Percentiles rank a stretch among this genome's conserved stretches.
phyloP scores from a whole-genome alignment of 768 basidiomycete genomes.

The Agrocybe chaxingu region DNA sequence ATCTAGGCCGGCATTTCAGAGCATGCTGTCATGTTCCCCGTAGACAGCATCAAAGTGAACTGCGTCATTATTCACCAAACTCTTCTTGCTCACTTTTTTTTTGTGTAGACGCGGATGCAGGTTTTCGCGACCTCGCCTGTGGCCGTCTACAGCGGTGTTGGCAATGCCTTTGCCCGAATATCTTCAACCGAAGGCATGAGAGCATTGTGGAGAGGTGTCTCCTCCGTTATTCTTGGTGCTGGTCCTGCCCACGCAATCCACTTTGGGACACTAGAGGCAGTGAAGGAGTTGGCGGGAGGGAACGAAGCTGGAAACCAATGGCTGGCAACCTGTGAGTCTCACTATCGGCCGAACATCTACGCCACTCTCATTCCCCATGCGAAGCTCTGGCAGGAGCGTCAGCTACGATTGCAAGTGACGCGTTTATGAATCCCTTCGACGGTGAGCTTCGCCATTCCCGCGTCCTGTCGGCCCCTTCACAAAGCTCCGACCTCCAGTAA shows the following conservation, averaged over 20 bases:
- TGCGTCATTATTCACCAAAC: not conserved
- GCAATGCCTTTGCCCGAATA: constrained; percentile 88
- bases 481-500: constrained; percentile 51
- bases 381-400: constrained; percentile 89
- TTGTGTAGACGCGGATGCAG: constrained; percentile 93
- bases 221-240: constrained; percentile 92
- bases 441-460: constrained; percentile 43
- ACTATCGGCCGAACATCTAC: not conserved
- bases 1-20: constrained; percentile 95
- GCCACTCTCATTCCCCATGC: constrained; percentile 1
- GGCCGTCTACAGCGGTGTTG: constrained; percentile 85
- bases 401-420: constrained; percentile 93
- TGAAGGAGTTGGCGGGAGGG: constrained; percentile 91
- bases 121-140: constrained; percentile 85
- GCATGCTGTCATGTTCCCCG: constrained; percentile 97
- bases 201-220: constrained; percentile 93
- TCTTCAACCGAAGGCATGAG: constrained; percentile 91
- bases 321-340: constrained; percentile 77
- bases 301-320: constrained; percentile 80
- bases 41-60: constrained; percentile 96
- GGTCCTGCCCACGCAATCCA: constrained; percentile 98
- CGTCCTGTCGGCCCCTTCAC: constrained; percentile 9
- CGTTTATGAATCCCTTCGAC: constrained; percentile 99
- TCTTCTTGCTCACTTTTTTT: constrained; percentile 5
- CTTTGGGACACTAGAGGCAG: constrained; percentile 92